Evolutionary conservation across 2,329 filamentous ascomycete species (phyloP), one percentile per base, ranked within the genome.

Genomic region (Drechslerella coelobrocha): DNA sequence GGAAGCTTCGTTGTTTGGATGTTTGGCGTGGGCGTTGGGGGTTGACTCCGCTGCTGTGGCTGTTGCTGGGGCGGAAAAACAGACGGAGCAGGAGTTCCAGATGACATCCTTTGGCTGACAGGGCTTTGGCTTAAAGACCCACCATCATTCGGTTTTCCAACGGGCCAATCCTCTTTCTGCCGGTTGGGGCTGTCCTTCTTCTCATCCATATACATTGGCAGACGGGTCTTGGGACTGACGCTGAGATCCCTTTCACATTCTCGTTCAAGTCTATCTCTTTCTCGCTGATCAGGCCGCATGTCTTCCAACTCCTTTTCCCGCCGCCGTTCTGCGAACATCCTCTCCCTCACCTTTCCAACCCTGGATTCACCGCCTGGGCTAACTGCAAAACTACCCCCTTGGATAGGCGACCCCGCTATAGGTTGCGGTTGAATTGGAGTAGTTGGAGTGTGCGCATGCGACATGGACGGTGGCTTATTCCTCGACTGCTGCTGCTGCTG

Each of bases 211-310:
- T 74, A 75, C 50, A 71, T 56, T 51, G 83, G 80, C 14, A 88
- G 80, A 73, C 84, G 83, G 34, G 89, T 91, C 79, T 91, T 92
- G 27, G 91, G 90, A 77, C 89, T 93, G 54, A 93, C 86, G 76
- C 89, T 92, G 57, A 89, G 78, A 77, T 88, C 90, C 53, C 84
- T 82, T 72, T 90, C 89, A 37, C 57, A 57, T 50, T 61, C 65
- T 27, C 57, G 57, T 17, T 69, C 65, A 5, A 69, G 47, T 37
- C 45, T 62, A 19, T 69, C 65, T 4, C 65, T 31, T 69, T 69
- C 65, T n/a, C 65, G 57, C 37, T 62, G 57, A 24, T 69, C 65
- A 8, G 57, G 29, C 50, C 62, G 65, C 57, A 69, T 69, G 27
- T 69, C 65, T 23, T 69, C 65, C 14, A 69, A 21, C 34, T 62